phyloP scores from a whole-genome alignment of 2,329 filamentous ascomycete species.

The Hymenoscyphus repandus region DNA sequence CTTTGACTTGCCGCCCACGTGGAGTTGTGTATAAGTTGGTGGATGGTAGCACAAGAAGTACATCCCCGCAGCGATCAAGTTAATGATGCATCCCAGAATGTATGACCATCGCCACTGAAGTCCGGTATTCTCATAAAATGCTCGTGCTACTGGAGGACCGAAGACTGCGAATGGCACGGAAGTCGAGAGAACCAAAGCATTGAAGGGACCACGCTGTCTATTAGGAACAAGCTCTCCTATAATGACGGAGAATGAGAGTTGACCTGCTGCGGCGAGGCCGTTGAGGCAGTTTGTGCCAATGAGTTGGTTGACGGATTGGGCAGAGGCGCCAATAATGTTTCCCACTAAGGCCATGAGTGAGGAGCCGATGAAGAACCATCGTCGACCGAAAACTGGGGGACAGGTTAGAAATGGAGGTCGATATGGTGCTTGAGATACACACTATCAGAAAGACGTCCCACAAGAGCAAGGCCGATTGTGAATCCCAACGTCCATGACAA shows the following conservation, averaged over 20 bases:
- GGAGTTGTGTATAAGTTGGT: constrained; percentile 40
- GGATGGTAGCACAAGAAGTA: constrained; percentile 43
- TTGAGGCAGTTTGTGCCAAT: constrained; percentile 36
- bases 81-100: constrained; percentile 42
- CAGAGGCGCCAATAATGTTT: constrained; percentile 34
- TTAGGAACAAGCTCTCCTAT: constrained; percentile 41
- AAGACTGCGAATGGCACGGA: constrained; percentile 38
- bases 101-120: constrained; percentile 45
- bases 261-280: constrained; percentile 36
- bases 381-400: constrained; percentile 35
- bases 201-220: constrained; percentile 35
- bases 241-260: constrained; percentile 38
- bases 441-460: constrained; percentile 38
- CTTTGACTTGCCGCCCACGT: constrained; percentile 20
- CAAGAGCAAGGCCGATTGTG: constrained; percentile 37
- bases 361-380: constrained; percentile 35
- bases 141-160: constrained; percentile 43
- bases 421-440: background rate
- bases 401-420: background rate
- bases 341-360: constrained; percentile 34
- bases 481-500: constrained; percentile 34
- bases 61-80: constrained; percentile 35
- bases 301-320: constrained; percentile 33
- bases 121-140: constrained; percentile 38
- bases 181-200: constrained; percentile 36